Base-by-base conservation (phyloP, 345 rosid genomes). In the Noccaea bulbosa region DNA sequence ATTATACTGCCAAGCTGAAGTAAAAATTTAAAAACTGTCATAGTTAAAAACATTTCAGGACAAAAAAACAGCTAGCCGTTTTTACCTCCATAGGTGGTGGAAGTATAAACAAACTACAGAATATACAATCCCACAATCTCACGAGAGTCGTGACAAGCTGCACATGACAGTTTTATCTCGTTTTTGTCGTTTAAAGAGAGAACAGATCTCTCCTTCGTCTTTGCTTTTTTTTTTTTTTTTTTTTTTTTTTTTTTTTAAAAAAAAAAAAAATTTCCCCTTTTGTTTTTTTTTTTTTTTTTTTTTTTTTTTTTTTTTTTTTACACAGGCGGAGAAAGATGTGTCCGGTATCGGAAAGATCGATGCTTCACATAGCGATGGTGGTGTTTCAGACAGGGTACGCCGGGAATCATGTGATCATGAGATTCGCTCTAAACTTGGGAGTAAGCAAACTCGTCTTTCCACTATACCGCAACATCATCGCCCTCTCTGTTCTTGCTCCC, bases 361-460 rank as follows among this genome's bases (percentile, higher is more conserved):
- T 79, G 82, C 82, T 86, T 40, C 94, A 88, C 72, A 45, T 83
- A 48, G 91, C 88, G 60, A 88, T 86, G 94, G 59, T 62, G 34
- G 72, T 84, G 50, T 86, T 86, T 38, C 87, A 84, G 77, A 70
- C 86, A 39, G 89, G 91, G 38, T 84, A 88, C 70, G 91, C 89
- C 0, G 91, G 83, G 15, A 84, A 84, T 68, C 89, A 83, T 65
- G 88, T 86, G 22, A 75, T 88, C 41, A 65, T 86, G 81, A 79
- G 87, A 82, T 74, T 72, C 49, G 91, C 94, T 30, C 86, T 86
- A 32, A 82, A 88, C 77, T 74, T 84, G 83, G 91, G 86, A 39
- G 83, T 88, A 53, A 86, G 91, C 89, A 88, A 86, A 76, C 85
- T 88, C 30, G 85, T 88, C 61, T 88, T 81, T 79, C 86, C 88